Evolutionary conservation across 2,329 filamentous ascomycete species (phyloP).

Genomic region (Microsporum ferrugineum): DNA sequence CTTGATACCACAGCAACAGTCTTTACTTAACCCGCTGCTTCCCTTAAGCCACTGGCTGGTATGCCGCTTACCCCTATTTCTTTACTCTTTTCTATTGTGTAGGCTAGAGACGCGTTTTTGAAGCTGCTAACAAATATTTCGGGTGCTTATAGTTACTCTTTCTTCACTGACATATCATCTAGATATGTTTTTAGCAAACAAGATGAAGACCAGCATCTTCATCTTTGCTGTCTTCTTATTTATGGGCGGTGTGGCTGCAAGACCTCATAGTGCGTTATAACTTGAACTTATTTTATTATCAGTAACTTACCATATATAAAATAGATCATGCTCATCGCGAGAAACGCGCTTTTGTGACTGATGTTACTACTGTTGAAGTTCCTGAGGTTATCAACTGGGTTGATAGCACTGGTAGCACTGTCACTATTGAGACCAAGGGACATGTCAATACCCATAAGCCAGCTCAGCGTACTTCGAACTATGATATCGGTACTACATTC

Average conservation of each 20-base stretch:
- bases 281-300: not conserved
- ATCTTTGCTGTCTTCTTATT: conserved; percentile 30
- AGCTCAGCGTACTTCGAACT: not conserved
- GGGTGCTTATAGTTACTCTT: not conserved
- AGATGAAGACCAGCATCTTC: conserved; percentile 38
- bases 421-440: conserved; percentile 27
- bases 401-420: conserved; percentile 44
- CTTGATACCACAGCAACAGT: not conserved
- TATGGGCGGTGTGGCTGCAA: conserved; percentile 33
- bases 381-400: conserved; percentile 49
- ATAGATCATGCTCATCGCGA: conserved; percentile 23
- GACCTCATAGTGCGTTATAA: conserved; percentile 27
- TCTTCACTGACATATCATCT: not conserved
- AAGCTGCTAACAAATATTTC: not conserved
- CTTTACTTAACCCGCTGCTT: not conserved
- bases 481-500: not conserved
- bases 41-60: not conserved
- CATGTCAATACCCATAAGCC: not conserved
- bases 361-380: conserved; percentile 29
- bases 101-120: not conserved
- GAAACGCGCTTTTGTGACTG: conserved; percentile 30
- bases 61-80: not conserved
- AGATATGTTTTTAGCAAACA: conserved; percentile 11
- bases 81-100: not conserved
- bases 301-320: conserved; percentile 5